Evolutionary conservation across 2,329 filamentous ascomycete species (phyloP), one percentile per base, ranked within the genome.

Genomic region (Leptographium flavum): DNA sequence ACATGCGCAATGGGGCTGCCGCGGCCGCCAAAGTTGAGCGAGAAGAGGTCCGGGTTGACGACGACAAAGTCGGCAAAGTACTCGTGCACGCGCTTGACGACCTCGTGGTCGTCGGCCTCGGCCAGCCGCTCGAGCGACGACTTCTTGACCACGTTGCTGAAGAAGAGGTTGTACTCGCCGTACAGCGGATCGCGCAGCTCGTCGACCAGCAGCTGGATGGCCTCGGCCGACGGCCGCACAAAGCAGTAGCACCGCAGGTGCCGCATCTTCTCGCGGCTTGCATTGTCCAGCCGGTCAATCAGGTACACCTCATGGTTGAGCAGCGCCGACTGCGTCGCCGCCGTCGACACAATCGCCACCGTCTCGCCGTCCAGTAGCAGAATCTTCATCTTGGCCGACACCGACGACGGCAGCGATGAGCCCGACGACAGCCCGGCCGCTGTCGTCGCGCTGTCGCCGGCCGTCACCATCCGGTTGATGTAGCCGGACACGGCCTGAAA

Each of bases 251-350:
- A 98, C 43, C 87, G 80, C 43, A 98, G 72, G 67, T 98, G 92
- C 50, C 92, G 83, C 92, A 98, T 96, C 71, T 94, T 95, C 67
- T 98, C 93, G 40, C 92, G 78, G 51, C 80, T 79, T 48, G 76
- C 69, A 55, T 95, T 96, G 60, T 96, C 92, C 47, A 98, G 69
- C 48, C 92, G 87, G 63, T 98, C 92, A 57, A 93, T 95, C 50
- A 98, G 84, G 65, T 95, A 98, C 54, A 98, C 85, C 66, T 96
- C 90, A 67, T 98, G 87, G 58, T 86, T 94, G 51, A 98, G 79
- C 19, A 98, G 77, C 33, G 87, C 79, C 25, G 92, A 98, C 62
- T 98, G 93, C 2, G 92, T 96, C 49, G 90, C 90, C 45, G 92
- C 88, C 5, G 88, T 93, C 10, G 93, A 98, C 19, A 95, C 79